phyloP scores from a whole-genome alignment of 176 grass and related monocot species.

The maize (Zea mays) region DNA sequence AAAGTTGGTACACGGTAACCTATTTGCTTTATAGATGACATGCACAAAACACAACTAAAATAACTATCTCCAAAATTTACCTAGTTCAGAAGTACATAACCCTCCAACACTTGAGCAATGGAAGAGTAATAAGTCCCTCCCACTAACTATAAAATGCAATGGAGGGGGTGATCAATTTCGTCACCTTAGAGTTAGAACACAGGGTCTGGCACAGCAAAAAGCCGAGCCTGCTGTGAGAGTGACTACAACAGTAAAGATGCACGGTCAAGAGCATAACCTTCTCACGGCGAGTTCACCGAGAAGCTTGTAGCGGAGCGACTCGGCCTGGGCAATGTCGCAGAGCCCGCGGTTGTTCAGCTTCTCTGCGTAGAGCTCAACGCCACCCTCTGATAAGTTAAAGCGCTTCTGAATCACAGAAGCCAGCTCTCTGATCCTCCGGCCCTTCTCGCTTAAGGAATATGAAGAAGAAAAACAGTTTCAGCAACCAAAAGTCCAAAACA shows the following conservation, averaged over 20 bases:
- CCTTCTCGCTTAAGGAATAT: constrained; percentile 50
- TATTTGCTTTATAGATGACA: constrained; percentile 98
- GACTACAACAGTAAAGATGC: constrained; percentile 26
- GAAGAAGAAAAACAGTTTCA: neutral
- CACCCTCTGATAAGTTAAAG: constrained; percentile 72
- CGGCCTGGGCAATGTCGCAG: constrained; percentile 77
- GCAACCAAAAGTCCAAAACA: too few species aligned
- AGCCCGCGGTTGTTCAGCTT: constrained; percentile 86
- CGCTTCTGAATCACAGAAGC: constrained; percentile 76
- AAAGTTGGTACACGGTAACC: constrained; percentile 68
- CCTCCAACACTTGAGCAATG: constrained; percentile 39
- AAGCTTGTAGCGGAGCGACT: constrained; percentile 89
- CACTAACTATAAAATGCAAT: constrained; percentile 15
- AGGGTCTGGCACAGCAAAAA: constrained; percentile 36
- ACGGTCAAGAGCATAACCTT: constrained; percentile 45
- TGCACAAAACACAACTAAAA: neutral
- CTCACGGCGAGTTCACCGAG: constrained; percentile 76
- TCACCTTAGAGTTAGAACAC: constrained; percentile 83
- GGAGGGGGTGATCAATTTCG: constrained; percentile 40
- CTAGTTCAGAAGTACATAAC: constrained; percentile 22
- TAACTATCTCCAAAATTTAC: neutral
- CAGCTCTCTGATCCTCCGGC: constrained; percentile 68
- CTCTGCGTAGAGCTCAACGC: constrained; percentile 78
- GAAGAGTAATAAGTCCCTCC: neutral
- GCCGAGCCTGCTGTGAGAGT: constrained; percentile 68